Evolutionary conservation across 2,329 filamentous ascomycete species (phyloP), one percentile per base, ranked within the genome.

Genomic region (Aureobasidium sp.): DNA sequence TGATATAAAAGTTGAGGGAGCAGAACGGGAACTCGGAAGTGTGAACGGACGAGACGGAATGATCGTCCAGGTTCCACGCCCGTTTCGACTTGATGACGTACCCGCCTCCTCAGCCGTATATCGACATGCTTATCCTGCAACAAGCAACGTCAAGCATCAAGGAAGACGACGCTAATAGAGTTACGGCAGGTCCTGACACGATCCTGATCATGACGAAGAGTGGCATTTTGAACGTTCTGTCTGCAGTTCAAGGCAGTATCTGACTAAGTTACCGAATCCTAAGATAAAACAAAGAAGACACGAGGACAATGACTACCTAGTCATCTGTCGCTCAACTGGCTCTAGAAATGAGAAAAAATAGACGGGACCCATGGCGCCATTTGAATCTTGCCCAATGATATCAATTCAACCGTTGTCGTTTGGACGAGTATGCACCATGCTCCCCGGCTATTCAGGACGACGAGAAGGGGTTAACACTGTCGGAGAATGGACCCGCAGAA

Each of bases 61-160:
- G 10, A 4, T 22, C 8, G n/a, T 12, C 21, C 41, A 32, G n/a
- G 44, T 25, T 34, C 32, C n/a, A 37, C 2, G 30, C 29, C 17
- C 17, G 21, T 19, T 12, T 5, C 21, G 19, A 14, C n/a, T 35
- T 35, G 32, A 25, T 40, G 38, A 40, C 38, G 38, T 48, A 37
- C 30, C n/a, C n/a, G 44, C 14, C 14, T 25, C 3, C 14, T 21
- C 29, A 30, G 38, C 32, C 24, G 16, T 16, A 2, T 7, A 17
- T 22, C 32, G 44, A 29, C 16, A 38, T 38, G 45, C 35, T 50
- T 50, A 24, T 50, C 19, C 25, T n/a, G 22, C 32, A 29, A 50
- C 47, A 50, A 40, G 47, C 47, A 50, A 30, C n/a, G n/a, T n/a
- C n/a, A n/a, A n/a, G n/a, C n/a, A n/a, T 8, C 30, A 48, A 49